These are phyloP conservation scores for Sanghuangporus baumii DNA, from an alignment of 1,284 basidiomycete species.

Conservation along the genomic window DNA sequence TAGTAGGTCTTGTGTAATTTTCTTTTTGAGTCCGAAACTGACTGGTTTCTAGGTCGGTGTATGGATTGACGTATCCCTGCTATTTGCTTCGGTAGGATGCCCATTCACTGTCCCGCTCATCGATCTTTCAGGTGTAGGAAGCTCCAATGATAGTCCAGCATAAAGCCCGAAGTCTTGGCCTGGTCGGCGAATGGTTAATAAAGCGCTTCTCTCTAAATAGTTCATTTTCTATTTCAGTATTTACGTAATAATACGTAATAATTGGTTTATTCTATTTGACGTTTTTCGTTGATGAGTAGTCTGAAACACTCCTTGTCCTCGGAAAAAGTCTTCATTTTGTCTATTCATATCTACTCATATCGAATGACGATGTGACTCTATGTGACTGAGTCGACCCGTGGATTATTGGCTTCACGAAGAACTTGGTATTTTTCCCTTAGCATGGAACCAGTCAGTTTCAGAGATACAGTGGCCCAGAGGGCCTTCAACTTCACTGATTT, in stretches of 20 bases:
- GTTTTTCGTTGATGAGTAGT: too few species aligned
- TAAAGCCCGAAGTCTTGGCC: background rate
- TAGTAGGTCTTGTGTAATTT: background rate
- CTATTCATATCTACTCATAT: too few species aligned
- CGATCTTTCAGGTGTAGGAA: slow-evolving; percentile 13
- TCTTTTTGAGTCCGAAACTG: background rate
- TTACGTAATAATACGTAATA: background rate
- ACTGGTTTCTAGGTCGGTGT: slow-evolving; percentile 10
- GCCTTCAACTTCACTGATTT: too few species aligned
- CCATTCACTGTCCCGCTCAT: slow-evolving; percentile 16
- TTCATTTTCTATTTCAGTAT: background rate
- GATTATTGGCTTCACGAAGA: too few species aligned
- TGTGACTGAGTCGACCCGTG: too few species aligned
- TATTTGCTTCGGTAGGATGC: slow-evolving; percentile 18
- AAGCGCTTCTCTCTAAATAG: background rate
- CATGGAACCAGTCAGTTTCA: too few species aligned
- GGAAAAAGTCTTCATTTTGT: too few species aligned
- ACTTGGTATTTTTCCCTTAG: too few species aligned
- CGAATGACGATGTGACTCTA: too few species aligned
- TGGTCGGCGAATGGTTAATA: background rate
- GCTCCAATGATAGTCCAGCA: background rate
- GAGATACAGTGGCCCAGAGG: too few species aligned
- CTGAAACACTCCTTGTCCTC: too few species aligned
- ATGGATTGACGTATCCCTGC: slow-evolving; percentile 17
- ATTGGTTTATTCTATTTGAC: too few species aligned